phyloP scores from a whole-genome alignment of 2,329 filamentous ascomycete species.

The Ambrosiella beaveri region DNA sequence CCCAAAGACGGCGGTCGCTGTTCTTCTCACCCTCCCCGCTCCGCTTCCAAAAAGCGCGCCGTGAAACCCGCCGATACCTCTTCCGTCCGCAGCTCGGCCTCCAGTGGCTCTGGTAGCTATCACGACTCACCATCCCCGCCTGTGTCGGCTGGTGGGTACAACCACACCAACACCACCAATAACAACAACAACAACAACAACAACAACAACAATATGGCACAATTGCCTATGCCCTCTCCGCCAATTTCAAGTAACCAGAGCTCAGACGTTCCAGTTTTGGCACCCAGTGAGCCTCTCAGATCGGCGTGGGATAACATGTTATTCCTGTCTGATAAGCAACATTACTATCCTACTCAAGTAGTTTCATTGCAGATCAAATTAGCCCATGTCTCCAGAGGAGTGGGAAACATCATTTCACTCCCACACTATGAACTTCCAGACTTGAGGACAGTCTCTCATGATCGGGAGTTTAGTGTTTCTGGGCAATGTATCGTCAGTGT shows the following conservation, averaged over 20 bases:
- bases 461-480: conserved; percentile 25
- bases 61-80: not conserved
- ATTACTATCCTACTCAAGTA: conserved; percentile 24
- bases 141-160: not conserved
- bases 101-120: conserved; percentile 19
- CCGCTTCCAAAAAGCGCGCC: conserved; percentile 19
- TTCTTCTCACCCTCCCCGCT: conserved; percentile 35
- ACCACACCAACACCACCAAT: too few relatives aligned
- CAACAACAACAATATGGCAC: not conserved
- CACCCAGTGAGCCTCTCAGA: conserved; percentile 23
- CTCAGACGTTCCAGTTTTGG: not conserved
- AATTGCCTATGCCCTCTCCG: conserved; percentile 4
- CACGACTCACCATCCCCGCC: conserved; percentile 6
- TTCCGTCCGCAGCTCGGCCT: conserved; percentile 14
- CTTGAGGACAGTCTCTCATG: conserved; percentile 20
- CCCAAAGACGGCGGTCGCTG: conserved; percentile 35
- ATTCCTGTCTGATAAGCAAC: conserved; percentile 23
- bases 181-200: not conserved
- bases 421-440: conserved; percentile 24
- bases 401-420: not conserved
- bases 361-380: conserved; percentile 29
- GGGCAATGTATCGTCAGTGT: conserved; percentile 26
- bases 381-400: conserved; percentile 2
- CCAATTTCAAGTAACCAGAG: conserved; percentile 6
- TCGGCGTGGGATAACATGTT: conserved; percentile 35